Evolutionary conservation across 331 rosid genomes (phyloP).

Genomic region (Quercus phellos): DNA sequence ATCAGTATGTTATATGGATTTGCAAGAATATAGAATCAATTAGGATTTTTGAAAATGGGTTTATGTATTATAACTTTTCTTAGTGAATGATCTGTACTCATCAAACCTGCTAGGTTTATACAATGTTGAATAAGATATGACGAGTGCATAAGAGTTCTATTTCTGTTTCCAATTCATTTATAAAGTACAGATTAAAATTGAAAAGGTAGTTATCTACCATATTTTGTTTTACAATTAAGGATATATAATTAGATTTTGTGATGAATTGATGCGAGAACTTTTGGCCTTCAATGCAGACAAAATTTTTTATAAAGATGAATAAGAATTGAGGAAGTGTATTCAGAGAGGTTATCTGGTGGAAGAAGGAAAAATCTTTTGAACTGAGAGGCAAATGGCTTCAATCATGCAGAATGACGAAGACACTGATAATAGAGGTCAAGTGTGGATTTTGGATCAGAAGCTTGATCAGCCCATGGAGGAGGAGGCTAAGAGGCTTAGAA

Average conservation of each 20-base stretch:
- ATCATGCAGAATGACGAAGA: conserved; percentile 52
- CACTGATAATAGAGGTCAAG: conserved; percentile 62
- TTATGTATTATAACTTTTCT: background rate
- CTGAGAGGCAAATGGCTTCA: conserved; percentile 42
- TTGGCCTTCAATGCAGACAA: background rate
- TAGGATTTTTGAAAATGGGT: background rate
- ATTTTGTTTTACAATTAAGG: conserved; percentile 15
- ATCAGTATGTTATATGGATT: background rate
- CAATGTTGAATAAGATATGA: background rate
- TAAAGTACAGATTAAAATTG: conserved; percentile 1
- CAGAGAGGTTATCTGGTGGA: conserved; percentile 19
- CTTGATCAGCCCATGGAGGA: conserved; percentile 98
- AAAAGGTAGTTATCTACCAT: conserved; percentile 17
- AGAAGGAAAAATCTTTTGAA: conserved; percentile 16
- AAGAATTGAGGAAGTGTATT: conserved; percentile 20
- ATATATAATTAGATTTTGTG: background rate
- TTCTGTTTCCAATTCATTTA: background rate
- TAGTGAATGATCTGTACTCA: background rate
- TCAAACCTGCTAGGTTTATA: background rate
- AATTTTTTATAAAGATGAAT: background rate
- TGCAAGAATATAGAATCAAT: background rate
- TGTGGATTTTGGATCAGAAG: conserved; percentile 96
- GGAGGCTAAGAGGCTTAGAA: conserved; percentile 88
- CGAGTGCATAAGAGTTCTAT: background rate
- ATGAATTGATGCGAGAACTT: background rate